Base-by-base conservation (phyloP, 2,329 filamentous ascomycete species). In the Ceratocystis albifundus region DNA sequence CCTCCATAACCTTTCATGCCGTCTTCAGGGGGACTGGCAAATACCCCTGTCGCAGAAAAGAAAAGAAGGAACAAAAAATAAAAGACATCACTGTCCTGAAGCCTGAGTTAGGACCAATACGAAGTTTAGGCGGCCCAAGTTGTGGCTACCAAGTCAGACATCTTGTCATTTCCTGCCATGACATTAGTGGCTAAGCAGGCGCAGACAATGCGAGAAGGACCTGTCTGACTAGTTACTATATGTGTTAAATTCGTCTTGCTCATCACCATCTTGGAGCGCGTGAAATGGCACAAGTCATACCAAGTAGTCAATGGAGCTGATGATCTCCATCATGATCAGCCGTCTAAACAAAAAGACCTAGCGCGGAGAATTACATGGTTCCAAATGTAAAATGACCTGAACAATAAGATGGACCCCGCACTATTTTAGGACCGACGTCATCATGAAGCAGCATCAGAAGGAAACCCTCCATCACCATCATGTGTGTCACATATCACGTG, bases 281-380 rank as follows among this genome's bases (percentile, higher is more conserved):
- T 41, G 10, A 1, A 12, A 41, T 41, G 36, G 3, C 10, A 41
- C 4, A 41, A 15, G 36, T 41, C 36, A 41, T 41, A 12, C 36
- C 36, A n/a, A n/a, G n/a, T n/a, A n/a, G 12, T 41, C 10, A 25
- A 55, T 8, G 5, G 8, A 36, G 17, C n/a, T 15, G 4, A 36
- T 20, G 28, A 59, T 59, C 28, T 36, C 55, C 55, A 20, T 20
- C 30, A 30, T 59, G 55, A 59, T 59, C 55, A 59, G 20, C 55
- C 55, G 30, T 59, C 28, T 7, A 36, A 59, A 59, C 55, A 59
- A 59, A 59, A 32, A 25, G 17, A 7, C 30, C 25, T 36, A 59
- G 17, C 30, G 8, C 28, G 55, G 55, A 59, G 55, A 59, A 59
- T 59, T 59, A 59, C 55, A 59, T 28, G 55, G 55, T 32, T 59